These are phyloP conservation scores for Kandelia obovata DNA, from an alignment of 345 rosid species.

Conservation along the genomic window DNA sequence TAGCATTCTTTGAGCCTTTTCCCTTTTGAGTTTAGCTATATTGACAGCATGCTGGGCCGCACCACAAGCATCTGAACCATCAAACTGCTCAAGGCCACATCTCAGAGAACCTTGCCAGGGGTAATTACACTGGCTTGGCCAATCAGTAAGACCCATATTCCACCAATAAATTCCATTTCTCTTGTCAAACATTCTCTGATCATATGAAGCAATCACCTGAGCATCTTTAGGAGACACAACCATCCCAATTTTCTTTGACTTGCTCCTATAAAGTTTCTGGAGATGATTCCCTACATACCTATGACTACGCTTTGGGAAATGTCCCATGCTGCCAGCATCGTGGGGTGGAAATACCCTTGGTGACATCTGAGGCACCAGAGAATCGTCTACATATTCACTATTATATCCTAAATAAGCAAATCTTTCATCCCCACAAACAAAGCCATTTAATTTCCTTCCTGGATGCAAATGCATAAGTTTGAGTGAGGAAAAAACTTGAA, in stretches of 20 bases:
- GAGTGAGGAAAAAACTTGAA: slow-evolving; percentile 5
- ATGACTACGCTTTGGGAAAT: slow-evolving; percentile 40
- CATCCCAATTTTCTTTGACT: slow-evolving; percentile 41
- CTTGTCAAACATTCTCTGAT: slow-evolving; percentile 42
- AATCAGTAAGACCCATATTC: slow-evolving; percentile 47
- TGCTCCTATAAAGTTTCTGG: slow-evolving; percentile 47
- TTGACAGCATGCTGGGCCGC: slow-evolving; percentile 62
- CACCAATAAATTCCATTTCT: slow-evolving; percentile 42
- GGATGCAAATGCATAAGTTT: slow-evolving; percentile 23
- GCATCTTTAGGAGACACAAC: slow-evolving; percentile 26
- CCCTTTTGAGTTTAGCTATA: slow-evolving; percentile 73
- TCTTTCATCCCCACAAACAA: slow-evolving; percentile 67
- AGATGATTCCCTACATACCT: slow-evolving; percentile 44
- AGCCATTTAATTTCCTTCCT: slow-evolving; percentile 77
- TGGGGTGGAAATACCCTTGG: slow-evolving; percentile 37
- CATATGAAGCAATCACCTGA: slow-evolving; percentile 31
- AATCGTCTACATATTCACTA: slow-evolving; percentile 61
- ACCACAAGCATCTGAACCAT: slow-evolving; percentile 60
- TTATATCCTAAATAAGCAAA: slow-evolving; percentile 40
- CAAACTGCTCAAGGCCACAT: slow-evolving; percentile 38
- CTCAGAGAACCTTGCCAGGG: slow-evolving; percentile 33
- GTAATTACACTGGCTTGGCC: slow-evolving; percentile 43
- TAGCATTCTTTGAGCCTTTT: slow-evolving; percentile 70
- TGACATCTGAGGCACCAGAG: slow-evolving; percentile 44
- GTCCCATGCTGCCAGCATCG: slow-evolving; percentile 38